phyloP scores from a whole-genome alignment of 73 alveolate genomes.

The Diophrys sp. region DNA sequence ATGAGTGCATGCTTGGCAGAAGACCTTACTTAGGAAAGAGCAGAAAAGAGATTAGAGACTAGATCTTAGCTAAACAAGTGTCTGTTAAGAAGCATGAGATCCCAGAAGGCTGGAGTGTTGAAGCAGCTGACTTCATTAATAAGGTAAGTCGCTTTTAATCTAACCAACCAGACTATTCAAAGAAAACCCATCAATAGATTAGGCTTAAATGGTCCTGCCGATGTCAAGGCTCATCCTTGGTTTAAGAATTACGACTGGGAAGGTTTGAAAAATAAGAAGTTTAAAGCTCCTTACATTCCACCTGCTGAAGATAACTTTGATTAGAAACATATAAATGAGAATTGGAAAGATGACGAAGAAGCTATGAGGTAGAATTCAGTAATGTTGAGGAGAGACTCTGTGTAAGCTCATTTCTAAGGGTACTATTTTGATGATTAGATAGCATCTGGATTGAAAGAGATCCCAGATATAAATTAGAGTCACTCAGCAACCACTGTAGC shows the following conservation, averaged over 20 bases:
- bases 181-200: constrained; percentile 56
- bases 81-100: constrained; percentile 78
- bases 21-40: constrained; percentile 94
- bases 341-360: constrained; percentile 54
- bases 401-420: constrained; percentile 58
- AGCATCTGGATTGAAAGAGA: background rate
- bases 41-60: constrained; percentile 95
- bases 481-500: background rate
- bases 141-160: constrained; percentile 32
- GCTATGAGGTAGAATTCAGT: constrained; percentile 34
- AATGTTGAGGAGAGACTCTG: constrained; percentile 20
- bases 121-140: constrained; percentile 94
- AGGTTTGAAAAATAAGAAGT: constrained; percentile 17
- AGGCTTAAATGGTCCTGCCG: constrained; percentile 53
- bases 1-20: constrained; percentile 80
- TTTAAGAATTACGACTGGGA: constrained; percentile 47
- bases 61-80: constrained; percentile 86
- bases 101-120: constrained; percentile 95
- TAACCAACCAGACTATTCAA: constrained; percentile 20
- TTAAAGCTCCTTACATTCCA: constrained; percentile 80
- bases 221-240: constrained; percentile 59
- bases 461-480: background rate
- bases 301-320: constrained; percentile 53
- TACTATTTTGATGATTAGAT: constrained; percentile 44
- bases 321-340: constrained; percentile 45